These are phyloP conservation scores for Aspergillus indologenus DNA, from an alignment of 495 filamentous ascomycete species.

Conservation along the genomic window DNA sequence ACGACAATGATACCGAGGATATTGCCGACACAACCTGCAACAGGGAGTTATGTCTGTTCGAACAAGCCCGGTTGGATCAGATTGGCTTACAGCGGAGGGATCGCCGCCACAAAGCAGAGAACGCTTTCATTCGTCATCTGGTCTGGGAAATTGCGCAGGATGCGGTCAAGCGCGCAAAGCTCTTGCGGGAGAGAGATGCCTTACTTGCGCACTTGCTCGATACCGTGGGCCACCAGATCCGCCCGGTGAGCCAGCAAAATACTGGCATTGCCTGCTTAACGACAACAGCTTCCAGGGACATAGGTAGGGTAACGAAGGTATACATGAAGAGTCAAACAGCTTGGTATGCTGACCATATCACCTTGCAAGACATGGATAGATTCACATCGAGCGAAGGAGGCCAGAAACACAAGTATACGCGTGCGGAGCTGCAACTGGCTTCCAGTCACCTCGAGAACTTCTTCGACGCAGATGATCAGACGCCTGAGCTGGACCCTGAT, in stretches of 20 bases:
- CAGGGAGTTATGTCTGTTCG: slow-evolving; percentile 29
- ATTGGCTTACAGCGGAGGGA: slow-evolving; percentile 37
- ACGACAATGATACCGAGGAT: slow-evolving; percentile 3
- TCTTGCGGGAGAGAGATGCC: slow-evolving; percentile 25
- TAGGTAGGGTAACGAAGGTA: slow-evolving; percentile 29
- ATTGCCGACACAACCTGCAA: slow-evolving; percentile 15
- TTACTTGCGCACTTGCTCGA: slow-evolving; percentile 30
- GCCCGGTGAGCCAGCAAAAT: slow-evolving; percentile 27
- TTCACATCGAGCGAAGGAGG: slow-evolving; percentile 30
- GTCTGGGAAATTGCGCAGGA: slow-evolving; percentile 46
- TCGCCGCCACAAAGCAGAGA: slow-evolving; percentile 37
- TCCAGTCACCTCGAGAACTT: slow-evolving; percentile 43
- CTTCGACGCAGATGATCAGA: slow-evolving; percentile 42
- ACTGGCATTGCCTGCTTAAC: slow-evolving; percentile 37
- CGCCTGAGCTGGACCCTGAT: slow-evolving; percentile 32
- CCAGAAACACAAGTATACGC: slow-evolving; percentile 40
- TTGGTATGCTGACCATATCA: slow-evolving; percentile 15
- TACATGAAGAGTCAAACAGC: slow-evolving; percentile 6
- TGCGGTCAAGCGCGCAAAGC: slow-evolving; percentile 28
- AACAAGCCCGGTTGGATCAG: slow-evolving; percentile 38
- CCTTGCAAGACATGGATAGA: slow-evolving; percentile 25
- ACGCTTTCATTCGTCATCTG: slow-evolving; percentile 38
- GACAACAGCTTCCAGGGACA: slow-evolving; percentile 32
- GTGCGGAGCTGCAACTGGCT: slow-evolving; percentile 39
- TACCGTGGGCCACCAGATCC: slow-evolving; percentile 26